Evolutionary conservation across 306 rosid genomes (phyloP), one percentile per base, ranked within the genome.

Genomic region (Ochetophila trinervis): DNA sequence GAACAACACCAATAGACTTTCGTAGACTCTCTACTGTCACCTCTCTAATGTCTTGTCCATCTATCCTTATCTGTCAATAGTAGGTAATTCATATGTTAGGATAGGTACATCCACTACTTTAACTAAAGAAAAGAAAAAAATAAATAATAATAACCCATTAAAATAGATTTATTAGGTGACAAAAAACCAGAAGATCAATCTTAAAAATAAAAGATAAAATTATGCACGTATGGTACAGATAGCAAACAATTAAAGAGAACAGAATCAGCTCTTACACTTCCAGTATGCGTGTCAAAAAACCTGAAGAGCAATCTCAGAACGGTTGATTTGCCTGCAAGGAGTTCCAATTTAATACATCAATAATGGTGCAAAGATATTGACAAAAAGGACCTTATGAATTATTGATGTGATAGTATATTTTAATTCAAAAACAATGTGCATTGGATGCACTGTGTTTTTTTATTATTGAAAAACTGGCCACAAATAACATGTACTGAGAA

Each of bases 261-360:
- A 65, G 68, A 53, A 76, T 53, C 55, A 76, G 68, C 71, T 77
- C 98, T 93, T 89, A 93, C 97, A 81, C 76, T 89, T 86, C 98
- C 97, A 34, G 88, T 78, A 80, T 86, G 74, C 74, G 91, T 76
- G 83, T 93, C 96, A 37, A 86, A 93, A 80, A 93, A 90, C 71
- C 98, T 87, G 88, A 93, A 93, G 81, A 89, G 67, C 88, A 93
- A 81, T 77, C 98, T 87, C 73, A 93, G 95, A 85, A 89, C 78
- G 67, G 98, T 93, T 56, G 98, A 84, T 84, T 93, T 93, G 74
- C 98, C 98, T 93, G 97, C 79, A 81, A 78, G 58, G 44, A 80
- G 65, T 75, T 36, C 73, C 73, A 77, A 72, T 61, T 75, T 55
- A 60, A 52, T 36, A 76, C 51, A 67, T 83, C 71, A 83, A 62